A percentile compares a stretch with the other conserved stretches of the same genome.
Conservation (phyloP, 2,329 filamentous ascomycete species). For the Colletotrichum phormii region DNA sequence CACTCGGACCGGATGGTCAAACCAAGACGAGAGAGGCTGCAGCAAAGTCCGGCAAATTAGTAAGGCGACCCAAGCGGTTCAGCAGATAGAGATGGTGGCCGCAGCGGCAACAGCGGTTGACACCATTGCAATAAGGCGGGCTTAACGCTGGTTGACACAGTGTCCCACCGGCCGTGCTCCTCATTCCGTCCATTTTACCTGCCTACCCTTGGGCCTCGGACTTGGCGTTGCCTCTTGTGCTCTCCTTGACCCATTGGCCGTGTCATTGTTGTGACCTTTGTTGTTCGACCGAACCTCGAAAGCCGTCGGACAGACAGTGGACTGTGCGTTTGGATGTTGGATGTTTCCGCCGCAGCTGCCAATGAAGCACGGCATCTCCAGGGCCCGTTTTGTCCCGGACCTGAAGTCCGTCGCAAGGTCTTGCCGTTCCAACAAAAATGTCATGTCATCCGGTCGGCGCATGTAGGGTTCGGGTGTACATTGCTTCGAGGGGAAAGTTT, state of each 20-base stretch:
- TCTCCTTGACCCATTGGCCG: constrained; percentile 2
- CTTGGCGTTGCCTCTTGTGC: constrained; percentile 10
- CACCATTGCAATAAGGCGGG: neutral
- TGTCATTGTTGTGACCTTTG: constrained; percentile 27
- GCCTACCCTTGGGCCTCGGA: constrained; percentile 27
- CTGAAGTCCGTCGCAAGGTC: constrained; percentile 15
- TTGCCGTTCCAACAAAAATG: constrained; percentile 13
- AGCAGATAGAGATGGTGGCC: constrained; percentile 4
- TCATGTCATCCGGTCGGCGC: constrained; percentile 28
- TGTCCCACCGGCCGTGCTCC: constrained; percentile 30
- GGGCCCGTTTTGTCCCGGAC: neutral
- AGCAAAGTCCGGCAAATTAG: constrained; percentile 1
- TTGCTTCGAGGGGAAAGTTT: neutral
- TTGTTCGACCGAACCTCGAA: constrained; percentile 13
- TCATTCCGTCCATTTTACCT: constrained; percentile 18
- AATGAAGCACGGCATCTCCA: neutral
- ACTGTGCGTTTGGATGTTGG: neutral
- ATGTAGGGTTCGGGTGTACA: constrained; percentile 14
- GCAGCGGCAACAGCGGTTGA: constrained; percentile 29
- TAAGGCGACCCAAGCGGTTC: constrained; percentile 13
- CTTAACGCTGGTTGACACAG: constrained; percentile 17
- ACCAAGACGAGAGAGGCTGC: neutral
- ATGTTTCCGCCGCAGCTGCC: neutral
- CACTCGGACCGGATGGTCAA: constrained; percentile 12
- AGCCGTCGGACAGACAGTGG: neutral